Evolutionary conservation across 257 asterid species (phyloP), one percentile per base, ranked within the genome.

Genomic region (Ballota nigra): DNA sequence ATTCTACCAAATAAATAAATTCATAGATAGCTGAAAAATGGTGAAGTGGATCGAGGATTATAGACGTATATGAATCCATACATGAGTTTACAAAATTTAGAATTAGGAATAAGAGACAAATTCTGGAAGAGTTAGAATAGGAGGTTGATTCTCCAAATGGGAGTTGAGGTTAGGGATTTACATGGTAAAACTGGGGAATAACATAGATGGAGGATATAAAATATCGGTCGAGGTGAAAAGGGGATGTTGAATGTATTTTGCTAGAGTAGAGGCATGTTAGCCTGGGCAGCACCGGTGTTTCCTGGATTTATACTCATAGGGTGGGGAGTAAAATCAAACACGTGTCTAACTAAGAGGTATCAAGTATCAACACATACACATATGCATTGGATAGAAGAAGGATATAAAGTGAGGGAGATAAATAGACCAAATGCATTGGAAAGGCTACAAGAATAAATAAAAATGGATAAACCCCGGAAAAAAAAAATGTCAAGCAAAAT

Each of bases 381-480:
- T n/a, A n/a, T n/a, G n/a, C n/a, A n/a, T n/a, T n/a, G n/a, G n/a
- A n/a, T n/a, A n/a, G n/a, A n/a, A 63, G 58, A 63, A 58, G 45
- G 11, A 53, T 57, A 9, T 19, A 29, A 28, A 58, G 40, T 61
- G 33, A 28, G 62, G 62, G 59, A 68, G 28, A 70, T 18, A 26
- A 56, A 31, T 55, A 52, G 52, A 69, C 18, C 26, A 70, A 34
- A 58, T 49, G 69, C 71, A 34, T 15, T 53, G 19, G 6, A 36
- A 23, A 60, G 47, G 65, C 45, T 53, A 63, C 64, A 34, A 65
- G 38, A 31, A 6, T n/a, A 55, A n/a, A 29, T 57, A 47, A 69
- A 57, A 70, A 60, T 31, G 53, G 58, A 53, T 52, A 64, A 70
- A 66, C 23, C 67, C 64, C 24, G 5, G 3, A 65, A 75, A 52